Percentiles rank a stretch among this genome's conserved stretches.
Conservation (phyloP, 2,329 filamentous ascomycete genomes). For the Metarhizium sp. region DNA sequence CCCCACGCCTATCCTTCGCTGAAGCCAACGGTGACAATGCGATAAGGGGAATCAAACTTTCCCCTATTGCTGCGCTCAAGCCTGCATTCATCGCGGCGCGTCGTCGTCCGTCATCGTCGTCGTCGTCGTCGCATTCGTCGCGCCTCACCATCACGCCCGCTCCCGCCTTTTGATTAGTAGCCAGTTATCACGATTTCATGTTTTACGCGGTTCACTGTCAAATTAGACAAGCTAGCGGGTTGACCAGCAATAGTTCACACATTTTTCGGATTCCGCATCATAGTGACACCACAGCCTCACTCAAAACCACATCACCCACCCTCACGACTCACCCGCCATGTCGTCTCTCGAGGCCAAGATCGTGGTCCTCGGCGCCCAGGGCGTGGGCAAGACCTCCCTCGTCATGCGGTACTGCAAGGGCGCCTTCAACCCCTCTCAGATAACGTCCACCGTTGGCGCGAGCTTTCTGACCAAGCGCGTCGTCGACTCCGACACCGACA, state of each 20-base stretch:
- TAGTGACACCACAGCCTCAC: too few species aligned
- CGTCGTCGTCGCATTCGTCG: neutral
- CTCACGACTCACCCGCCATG: slow-evolving; percentile 14
- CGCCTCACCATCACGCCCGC: neutral
- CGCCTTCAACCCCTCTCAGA: slow-evolving; percentile 55
- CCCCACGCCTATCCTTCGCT: slow-evolving; percentile 4
- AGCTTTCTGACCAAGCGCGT: slow-evolving; percentile 74
- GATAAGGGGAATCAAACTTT: neutral
- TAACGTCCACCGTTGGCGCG: slow-evolving; percentile 66
- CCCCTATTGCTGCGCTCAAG: neutral
- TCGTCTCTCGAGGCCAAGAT: slow-evolving; percentile 72
- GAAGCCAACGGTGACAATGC: slow-evolving; percentile 3
- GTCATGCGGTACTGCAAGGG: slow-evolving; percentile 70
- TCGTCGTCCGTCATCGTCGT: neutral
- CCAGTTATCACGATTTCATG: too few species aligned
- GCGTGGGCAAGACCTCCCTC: slow-evolving; percentile 71
- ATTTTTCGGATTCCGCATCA: too few species aligned
- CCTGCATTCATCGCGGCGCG: neutral
- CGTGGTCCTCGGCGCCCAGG: slow-evolving; percentile 69
- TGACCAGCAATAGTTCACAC: too few species aligned
- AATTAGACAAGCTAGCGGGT: too few species aligned
- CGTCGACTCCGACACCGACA: slow-evolving; percentile 75
- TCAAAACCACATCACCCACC: neutral
- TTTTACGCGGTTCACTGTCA: too few species aligned
- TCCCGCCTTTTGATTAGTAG: too few species aligned